Conservation (phyloP, 768 basidiomycete genomes). For the Ephemerocybe angulata region DNA sequence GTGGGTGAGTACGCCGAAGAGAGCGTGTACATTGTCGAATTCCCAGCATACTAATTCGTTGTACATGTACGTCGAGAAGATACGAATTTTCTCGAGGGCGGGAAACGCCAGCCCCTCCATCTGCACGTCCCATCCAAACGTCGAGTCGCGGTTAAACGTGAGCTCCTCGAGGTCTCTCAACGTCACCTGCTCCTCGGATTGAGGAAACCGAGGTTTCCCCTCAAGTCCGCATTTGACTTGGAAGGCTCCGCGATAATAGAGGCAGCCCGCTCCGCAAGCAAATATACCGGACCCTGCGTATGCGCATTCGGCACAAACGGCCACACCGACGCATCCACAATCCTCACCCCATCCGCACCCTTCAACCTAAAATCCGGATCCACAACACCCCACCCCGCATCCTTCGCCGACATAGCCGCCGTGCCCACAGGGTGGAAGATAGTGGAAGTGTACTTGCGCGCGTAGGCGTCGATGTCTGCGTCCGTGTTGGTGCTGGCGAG, state of each 20-base stretch:
- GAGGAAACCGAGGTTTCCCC: neutral
- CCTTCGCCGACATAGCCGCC: constrained; percentile 25
- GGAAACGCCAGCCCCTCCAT: neutral
- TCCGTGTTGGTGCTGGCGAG: constrained; percentile 16
- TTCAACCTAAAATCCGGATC: constrained; percentile 30
- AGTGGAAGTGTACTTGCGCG: constrained; percentile 18
- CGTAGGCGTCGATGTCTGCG: constrained; percentile 23
- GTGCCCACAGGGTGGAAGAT: constrained; percentile 30
- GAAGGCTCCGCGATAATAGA: no score
- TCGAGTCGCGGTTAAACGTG: no score
- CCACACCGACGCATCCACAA: constrained; percentile 37
- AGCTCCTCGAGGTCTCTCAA: no score
- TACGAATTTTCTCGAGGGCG: neutral
- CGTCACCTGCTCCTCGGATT: neutral
- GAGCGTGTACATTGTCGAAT: neutral
- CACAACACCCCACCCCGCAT: constrained; percentile 17
- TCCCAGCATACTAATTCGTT: neutral
- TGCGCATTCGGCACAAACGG: constrained; percentile 30
- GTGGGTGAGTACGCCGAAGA: neutral
- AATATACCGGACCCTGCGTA: constrained; percentile 33
- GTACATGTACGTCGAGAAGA: neutral
- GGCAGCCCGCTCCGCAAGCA: constrained; percentile 31
- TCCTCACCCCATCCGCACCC: constrained; percentile 29
- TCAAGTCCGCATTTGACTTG: no score
- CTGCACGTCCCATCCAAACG: no score